Base-by-base conservation (phyloP, 257 asterid genomes). In the Rubia yunnanensis region DNA sequence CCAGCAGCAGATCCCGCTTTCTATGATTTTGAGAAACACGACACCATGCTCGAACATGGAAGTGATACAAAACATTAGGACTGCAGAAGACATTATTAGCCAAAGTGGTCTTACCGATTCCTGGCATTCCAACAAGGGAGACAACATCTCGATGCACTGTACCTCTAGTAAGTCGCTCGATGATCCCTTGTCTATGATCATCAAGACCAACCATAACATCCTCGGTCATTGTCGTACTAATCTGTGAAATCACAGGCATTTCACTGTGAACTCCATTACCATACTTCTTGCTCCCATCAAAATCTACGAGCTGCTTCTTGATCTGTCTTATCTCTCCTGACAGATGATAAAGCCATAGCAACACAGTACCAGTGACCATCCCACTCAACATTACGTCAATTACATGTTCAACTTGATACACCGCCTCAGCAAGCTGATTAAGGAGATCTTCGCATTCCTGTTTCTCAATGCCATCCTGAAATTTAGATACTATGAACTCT, bases 91-190 rank as follows among this genome's bases (percentile, higher is more conserved):
- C 61, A 56, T 56, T 56, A 27, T 56, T 55, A 14, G 60, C 60
- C 60, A 59, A 13, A 28, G 62, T 27, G 8, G 62, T 56, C 62
- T 55, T 56, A 56, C 62, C 62, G 2, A 56, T 56, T 27, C 72
- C 77, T 0, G 68, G 44, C 77, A 67, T 73, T 55, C 60, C 60
- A 24, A 55, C 60, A 13, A 55, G 30, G 34, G 60, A 55, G 60
- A 55, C 60, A 55, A 55, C 34, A 26, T 55, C 62, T 23, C 38
- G n/a, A 30, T n/a, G 34, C 8, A 4, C 8, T 55, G 35, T 55
- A 26, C 60, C 60, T 55, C 60, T 55, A 24, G 35, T 24, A 55
- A 55, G 60, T 22, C 35, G 60, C 20, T 5, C 55, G 10, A 63
- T 4, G 20, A 56, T 56, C 22, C 32, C 34, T 56, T 56, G 35